Percentiles rank a stretch among this genome's conserved stretches.
Conservation (phyloP, 345 rosid species). For the Passiflora organensis region DNA sequence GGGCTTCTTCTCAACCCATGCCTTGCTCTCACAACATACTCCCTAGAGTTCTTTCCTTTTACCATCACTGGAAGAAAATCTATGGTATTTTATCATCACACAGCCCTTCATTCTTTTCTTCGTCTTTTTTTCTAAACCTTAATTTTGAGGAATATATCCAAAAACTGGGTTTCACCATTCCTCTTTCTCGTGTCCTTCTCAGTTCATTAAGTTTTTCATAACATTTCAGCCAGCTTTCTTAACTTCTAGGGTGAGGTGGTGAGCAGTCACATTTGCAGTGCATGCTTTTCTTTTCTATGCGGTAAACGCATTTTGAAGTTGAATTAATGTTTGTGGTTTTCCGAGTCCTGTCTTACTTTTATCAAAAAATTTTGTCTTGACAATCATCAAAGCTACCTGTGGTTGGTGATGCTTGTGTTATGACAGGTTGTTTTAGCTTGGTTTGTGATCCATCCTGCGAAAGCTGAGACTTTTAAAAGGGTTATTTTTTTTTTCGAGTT, state of each 20-base stretch:
- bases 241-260: no score
- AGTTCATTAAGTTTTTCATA: no score
- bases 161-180: no score
- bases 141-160: background rate
- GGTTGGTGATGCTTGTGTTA: slow-evolving; percentile 14
- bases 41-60: slow-evolving; percentile 88
- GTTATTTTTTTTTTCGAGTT: slow-evolving; percentile 22
- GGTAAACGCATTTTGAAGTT: no score
- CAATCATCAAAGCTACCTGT: slow-evolving; percentile 10
- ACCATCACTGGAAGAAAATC: slow-evolving; percentile 94
- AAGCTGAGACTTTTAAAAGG: slow-evolving; percentile 23
- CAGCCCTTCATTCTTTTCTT: background rate
- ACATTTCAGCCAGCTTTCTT: no score
- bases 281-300: no score
- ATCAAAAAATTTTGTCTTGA: background rate
- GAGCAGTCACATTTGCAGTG: no score
- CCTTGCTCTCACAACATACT: slow-evolving; percentile 98
- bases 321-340: no score
- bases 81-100: slow-evolving; percentile 43
- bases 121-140: background rate
- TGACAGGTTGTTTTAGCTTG: slow-evolving; percentile 10
- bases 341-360: background rate
- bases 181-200: no score
- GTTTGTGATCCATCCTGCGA: slow-evolving; percentile 16
- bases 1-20: slow-evolving; percentile 91